Base-by-base conservation (phyloP, 2,329 filamentous ascomycete species). In the Alternaria tenuissima region DNA sequence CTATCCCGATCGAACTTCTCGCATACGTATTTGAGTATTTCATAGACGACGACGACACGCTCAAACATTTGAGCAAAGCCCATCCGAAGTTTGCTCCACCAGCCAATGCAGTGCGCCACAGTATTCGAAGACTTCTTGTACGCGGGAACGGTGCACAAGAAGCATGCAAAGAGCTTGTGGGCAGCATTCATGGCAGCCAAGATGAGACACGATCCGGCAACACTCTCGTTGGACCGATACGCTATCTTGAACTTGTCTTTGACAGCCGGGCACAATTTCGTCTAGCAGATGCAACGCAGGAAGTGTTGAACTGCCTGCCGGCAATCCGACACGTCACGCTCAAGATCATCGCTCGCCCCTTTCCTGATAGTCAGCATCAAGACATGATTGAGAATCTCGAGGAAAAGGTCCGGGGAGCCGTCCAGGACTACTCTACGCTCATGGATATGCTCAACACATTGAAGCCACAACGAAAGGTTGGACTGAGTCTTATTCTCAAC, bases 231-330 rank as follows among this genome's bases (percentile, higher is more conserved):
- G 44, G 11, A 7, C 44, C 44, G 26, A 47, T 47, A 47, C 44
- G 44, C 44, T 47, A 47, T 47, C 44, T 47, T 30, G 44, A 47
- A n/a, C 26, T 47, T 30, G 26, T 32, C 5, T 47, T 47, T 18
- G 26, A 47, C 16, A 47, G 26, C 28, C 16, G 44, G 44, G 26
- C 44, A 47, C 12, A 47, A 1, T 47, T 32, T 28, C 26, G 44
- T 8, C 44, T 47, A 20, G 44, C n/a, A 47, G n/a, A 32, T 30
- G n/a, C 44, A 47, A 16, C 11, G n/a, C 44, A 47, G n/a, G 8
- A 32, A 5, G n/a, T 47, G 26, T n/a, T 47, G 11, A 11, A 47
- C 18, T 47, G n/a, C 12, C 44, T 48, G 7, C 44, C 28, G 8
- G 44, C 44, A 18, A 28, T 48, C 44, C 44, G 20, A 34, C 44